These are phyloP conservation scores for Gonium pectorale DNA, from an alignment of 139 green algal genomes.

Conservation along the genomic window DNA sequence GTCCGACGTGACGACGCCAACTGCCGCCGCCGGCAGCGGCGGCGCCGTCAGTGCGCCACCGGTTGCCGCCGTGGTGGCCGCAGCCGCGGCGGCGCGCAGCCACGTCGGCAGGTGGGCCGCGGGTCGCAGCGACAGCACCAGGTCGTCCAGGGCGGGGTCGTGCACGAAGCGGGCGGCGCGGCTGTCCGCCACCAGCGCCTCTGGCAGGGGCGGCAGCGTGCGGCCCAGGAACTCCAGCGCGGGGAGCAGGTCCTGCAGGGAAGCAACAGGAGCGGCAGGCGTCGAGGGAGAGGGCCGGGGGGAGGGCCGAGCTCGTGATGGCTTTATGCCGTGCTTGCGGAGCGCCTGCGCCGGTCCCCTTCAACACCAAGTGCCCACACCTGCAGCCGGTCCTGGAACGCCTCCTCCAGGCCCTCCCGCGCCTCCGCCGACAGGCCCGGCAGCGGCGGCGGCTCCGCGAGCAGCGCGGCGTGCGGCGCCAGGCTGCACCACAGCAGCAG, in stretches of 20 bases:
- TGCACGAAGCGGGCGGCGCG: background rate
- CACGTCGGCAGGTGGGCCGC: background rate
- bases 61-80: no score
- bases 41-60: no score
- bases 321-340: no score
- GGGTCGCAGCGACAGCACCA: background rate
- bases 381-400: background rate
- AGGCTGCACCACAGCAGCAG: slow-evolving; percentile 15
- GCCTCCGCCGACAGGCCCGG: background rate
- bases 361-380: no score
- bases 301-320: no score
- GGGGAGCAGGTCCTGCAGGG: slow-evolving; percentile 1
- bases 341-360: no score
- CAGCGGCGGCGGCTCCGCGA: background rate
- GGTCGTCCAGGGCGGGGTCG: background rate
- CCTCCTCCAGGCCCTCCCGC: background rate
- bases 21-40: no score
- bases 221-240: background rate
- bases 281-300: no score
- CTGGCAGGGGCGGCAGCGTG: background rate
- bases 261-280: background rate
- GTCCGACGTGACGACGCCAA: no score
- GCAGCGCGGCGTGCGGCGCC: slow-evolving; percentile 8
- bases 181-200: background rate
- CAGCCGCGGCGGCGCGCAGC: no score